Base-by-base conservation (phyloP, 495 filamentous ascomycete genomes). In the Elasticomyces elasticus region DNA sequence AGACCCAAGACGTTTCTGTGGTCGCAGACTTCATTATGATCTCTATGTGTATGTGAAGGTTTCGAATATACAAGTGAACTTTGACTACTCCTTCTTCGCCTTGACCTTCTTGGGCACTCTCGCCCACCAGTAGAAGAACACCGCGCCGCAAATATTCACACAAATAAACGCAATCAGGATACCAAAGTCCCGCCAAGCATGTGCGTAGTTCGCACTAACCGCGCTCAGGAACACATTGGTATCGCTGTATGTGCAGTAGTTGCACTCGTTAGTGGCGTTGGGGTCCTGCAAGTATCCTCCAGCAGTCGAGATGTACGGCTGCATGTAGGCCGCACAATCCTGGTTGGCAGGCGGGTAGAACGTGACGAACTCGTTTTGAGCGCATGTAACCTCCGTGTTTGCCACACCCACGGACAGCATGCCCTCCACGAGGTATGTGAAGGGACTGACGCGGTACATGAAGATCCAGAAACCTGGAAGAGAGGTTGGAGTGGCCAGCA, bases 161-260 rank as follows among this genome's bases (percentile, higher is more conserved):
- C 63, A 45, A 42, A 72, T 67, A 43, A 62, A 72, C 44, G 56
- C 68, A 64, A 74, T 79, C 67, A 81, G 71, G 48, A 83, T 62
- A 11, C 70, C 70, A 52, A 71, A 72, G 47, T 71, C 65, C 41
- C 70, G 53, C 70, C 70, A 72, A 20, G 41, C 56, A n/a, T 71
- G 33, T 35, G 35, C 61, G 53, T 70, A 72, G 22, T 52, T 30
- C 19, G 45, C 41, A 25, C 56, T 62, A 1, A 72, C 63, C 25
- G 25, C 35, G 22, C 42, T 23, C 24, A 72, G 54, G 56, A 70
- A 72, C 19, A 64, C 51, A 50, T 72, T 68, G 23, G 69, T 72
- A 42, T 55, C 43, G 46, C 47, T 35, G 28, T 68, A 64, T 0
- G 58, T 49, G 62, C 70, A 72, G 57, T 52, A 70, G 20, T 40